These are phyloP conservation scores for Dactylellina cionopaga DNA, from an alignment of 2,329 filamentous ascomycete species.

Conservation along the genomic window DNA sequence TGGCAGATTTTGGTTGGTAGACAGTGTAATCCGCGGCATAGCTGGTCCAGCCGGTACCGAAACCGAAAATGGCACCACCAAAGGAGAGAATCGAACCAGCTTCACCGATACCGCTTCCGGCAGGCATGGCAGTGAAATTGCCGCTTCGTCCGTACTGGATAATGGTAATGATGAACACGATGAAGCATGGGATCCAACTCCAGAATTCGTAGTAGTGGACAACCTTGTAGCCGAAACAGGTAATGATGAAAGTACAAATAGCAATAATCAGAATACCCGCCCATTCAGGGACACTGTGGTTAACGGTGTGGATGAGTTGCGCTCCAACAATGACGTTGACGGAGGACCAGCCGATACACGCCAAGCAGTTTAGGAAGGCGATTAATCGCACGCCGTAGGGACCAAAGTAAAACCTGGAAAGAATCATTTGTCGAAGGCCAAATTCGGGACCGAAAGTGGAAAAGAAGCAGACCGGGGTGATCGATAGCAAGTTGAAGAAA, in stretches of 20 bases:
- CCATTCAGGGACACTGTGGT: constrained; percentile 73
- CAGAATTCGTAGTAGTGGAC: constrained; percentile 81
- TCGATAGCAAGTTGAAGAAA: constrained; percentile 79
- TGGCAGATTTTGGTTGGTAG: constrained; percentile 74
- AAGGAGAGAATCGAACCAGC: constrained; percentile 73
- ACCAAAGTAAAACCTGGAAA: constrained; percentile 81
- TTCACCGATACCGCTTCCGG: constrained; percentile 69
- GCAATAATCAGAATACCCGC: constrained; percentile 80
- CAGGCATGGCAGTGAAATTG: constrained; percentile 71
- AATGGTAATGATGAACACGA: constrained; percentile 75
- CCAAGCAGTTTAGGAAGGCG: constrained; percentile 75
- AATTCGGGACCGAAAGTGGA: constrained; percentile 79
- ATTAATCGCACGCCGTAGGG: constrained; percentile 77
- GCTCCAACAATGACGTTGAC: constrained; percentile 84
- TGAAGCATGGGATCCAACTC: constrained; percentile 77
- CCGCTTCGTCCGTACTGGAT: constrained; percentile 75
- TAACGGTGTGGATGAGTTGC: constrained; percentile 79
- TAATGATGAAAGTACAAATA: constrained; percentile 73
- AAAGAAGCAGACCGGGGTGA: constrained; percentile 78
- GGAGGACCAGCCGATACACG: constrained; percentile 78
- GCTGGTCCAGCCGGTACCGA: constrained; percentile 77
- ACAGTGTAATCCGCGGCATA: constrained; percentile 83
- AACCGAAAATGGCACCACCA: constrained; percentile 73
- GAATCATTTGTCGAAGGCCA: constrained; percentile 80
- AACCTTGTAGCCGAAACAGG: constrained; percentile 78